Conservation (phyloP, 225 moss, liverwort and hornwort genomes). For the Polytrichum formosum region DNA sequence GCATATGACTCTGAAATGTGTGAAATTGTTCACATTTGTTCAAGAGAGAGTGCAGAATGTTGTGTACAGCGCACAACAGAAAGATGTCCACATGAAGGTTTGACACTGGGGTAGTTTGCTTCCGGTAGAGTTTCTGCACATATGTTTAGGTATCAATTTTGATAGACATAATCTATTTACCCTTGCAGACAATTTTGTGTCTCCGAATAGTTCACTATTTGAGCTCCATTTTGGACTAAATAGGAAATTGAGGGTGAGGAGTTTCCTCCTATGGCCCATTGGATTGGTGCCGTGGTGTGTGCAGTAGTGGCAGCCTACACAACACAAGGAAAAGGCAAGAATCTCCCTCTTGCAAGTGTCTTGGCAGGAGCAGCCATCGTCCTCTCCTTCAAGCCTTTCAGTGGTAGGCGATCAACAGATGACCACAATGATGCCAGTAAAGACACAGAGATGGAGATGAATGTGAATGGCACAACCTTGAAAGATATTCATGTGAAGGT, state of each 20-base stretch:
- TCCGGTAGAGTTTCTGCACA: too few relatives aligned
- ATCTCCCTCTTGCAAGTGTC: conserved; percentile 9
- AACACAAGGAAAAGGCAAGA: conserved; percentile 6
- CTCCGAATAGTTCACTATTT: too few relatives aligned
- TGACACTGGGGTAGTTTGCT: too few relatives aligned
- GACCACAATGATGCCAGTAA: neutral
- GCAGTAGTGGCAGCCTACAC: conserved; percentile 6
- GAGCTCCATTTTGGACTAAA: too few relatives aligned
- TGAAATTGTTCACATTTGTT: too few relatives aligned
- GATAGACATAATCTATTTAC: too few relatives aligned
- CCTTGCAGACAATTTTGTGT: too few relatives aligned
- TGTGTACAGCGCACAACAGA: too few relatives aligned
- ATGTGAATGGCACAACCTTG: neutral
- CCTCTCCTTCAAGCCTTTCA: neutral
- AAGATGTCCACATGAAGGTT: too few relatives aligned
- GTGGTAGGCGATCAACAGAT: neutral
- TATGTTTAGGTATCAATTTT: too few relatives aligned
- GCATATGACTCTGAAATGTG: too few relatives aligned
- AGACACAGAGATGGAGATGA: neutral
- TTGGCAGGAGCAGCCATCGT: conserved; percentile 12
- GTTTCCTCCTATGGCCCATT: conserved; percentile 6
- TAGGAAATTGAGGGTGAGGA: neutral
- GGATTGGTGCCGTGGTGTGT: conserved; percentile 9
- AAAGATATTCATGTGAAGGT: conserved; percentile 6
- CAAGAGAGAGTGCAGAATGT: too few relatives aligned